phyloP scores from a whole-genome alignment of 2,329 filamentous ascomycete genomes.

The Nigrospora osmanthi region DNA sequence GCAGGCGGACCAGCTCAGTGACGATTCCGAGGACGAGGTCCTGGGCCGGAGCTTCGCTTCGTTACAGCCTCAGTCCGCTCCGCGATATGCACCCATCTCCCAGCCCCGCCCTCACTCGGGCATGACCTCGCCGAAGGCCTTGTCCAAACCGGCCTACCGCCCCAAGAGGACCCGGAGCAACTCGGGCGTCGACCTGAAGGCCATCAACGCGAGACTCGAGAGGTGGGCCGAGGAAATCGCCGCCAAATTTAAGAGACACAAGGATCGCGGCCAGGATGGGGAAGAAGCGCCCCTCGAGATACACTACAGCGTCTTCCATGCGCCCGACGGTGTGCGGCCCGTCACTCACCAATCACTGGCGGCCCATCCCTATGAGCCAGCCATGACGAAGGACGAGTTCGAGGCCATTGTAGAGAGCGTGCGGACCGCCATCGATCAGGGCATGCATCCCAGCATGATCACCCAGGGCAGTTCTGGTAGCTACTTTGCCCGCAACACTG shows the following conservation, averaged over 20 bases:
- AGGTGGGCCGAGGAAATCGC: slow-evolving; percentile 98
- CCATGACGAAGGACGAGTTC: slow-evolving; percentile 74
- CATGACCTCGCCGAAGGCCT: slow-evolving; percentile 47
- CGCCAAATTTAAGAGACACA: slow-evolving; percentile 85
- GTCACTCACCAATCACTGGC: slow-evolving; percentile 69
- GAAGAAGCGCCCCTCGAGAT: slow-evolving; percentile 90
- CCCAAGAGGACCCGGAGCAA: slow-evolving; percentile 52
- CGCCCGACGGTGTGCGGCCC: slow-evolving; percentile 80
- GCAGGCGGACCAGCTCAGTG: slow-evolving; percentile 70
- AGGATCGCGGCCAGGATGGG: slow-evolving; percentile 60
- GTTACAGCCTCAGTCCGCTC: slow-evolving; percentile 44
- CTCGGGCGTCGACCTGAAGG: slow-evolving; percentile 92
- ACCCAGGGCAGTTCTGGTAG: slow-evolving; percentile 95
- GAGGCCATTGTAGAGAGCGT: slow-evolving; percentile 87
- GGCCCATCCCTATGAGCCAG: slow-evolving; percentile 41
- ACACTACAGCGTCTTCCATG: slow-evolving; percentile 92
- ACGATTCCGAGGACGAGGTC: slow-evolving; percentile 63
- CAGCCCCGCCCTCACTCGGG: slow-evolving; percentile 54
- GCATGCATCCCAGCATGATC: slow-evolving; percentile 91
- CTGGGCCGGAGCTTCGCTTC: slow-evolving; percentile 44
- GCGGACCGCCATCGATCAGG: slow-evolving; percentile 79
- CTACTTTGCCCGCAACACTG: slow-evolving; percentile 88
- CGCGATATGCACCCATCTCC: slow-evolving; percentile 56
- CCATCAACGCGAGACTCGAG: slow-evolving; percentile 92
- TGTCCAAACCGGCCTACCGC: slow-evolving; percentile 31